phyloP scores from a whole-genome alignment of 2,329 filamentous ascomycete genomes.

The Botrytis cinerea region DNA sequence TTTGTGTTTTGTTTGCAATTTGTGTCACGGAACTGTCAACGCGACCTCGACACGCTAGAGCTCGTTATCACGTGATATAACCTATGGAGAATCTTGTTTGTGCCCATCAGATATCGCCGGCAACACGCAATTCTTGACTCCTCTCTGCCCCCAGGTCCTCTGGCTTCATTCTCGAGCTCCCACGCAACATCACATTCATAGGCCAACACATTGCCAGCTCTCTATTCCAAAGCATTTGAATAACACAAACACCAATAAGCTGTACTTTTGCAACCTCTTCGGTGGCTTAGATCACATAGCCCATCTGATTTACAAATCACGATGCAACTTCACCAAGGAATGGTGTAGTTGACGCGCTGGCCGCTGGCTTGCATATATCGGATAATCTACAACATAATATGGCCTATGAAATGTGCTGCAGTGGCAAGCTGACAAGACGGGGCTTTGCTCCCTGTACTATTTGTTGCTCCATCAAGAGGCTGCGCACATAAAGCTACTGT shows the following conservation, averaged over 20 bases:
- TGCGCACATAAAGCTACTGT: not conserved
- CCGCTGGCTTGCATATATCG: not conserved
- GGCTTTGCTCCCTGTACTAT: not conserved
- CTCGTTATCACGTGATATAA: not conserved
- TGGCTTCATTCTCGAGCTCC: too few species aligned
- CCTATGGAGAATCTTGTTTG: too few species aligned
- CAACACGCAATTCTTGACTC: not conserved
- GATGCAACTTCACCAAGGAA: not conserved
- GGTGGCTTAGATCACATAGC: not conserved
- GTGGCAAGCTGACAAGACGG: not conserved
- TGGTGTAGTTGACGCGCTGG: too few species aligned
- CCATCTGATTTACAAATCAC: not conserved
- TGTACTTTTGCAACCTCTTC: not conserved
- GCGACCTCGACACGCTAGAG: not conserved
- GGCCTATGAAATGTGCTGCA: not conserved
- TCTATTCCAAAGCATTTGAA: not conserved
- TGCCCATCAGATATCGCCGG: not conserved
- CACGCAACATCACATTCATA: too few species aligned
- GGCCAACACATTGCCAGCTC: not conserved
- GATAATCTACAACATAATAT: not conserved
- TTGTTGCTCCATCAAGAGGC: not conserved
- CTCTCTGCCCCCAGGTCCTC: too few species aligned
- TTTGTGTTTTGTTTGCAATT: not conserved
- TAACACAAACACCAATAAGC: rapidly evolving
- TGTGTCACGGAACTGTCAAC: not conserved